These are phyloP conservation scores for Selaginella moellendorffii DNA, from an alignment of 75 land plant genomes.

Conservation along the genomic window DNA sequence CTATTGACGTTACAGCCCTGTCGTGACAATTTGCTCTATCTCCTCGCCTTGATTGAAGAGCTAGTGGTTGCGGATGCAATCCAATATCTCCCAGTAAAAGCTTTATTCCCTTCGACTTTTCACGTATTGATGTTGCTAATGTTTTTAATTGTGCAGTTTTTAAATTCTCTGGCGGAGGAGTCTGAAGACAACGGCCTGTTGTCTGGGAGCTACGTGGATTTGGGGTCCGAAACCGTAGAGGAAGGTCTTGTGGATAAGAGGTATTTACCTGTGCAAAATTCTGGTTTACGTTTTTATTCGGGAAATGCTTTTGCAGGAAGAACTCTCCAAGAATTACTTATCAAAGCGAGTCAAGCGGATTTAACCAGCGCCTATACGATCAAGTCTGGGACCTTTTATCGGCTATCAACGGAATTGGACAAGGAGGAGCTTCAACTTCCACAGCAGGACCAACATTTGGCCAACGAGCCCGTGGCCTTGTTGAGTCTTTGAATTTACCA, in stretches of 20 bases:
- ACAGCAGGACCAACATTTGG: slow-evolving; percentile 54
- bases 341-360: background rate
- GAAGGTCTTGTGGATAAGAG: background rate
- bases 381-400: slow-evolving; percentile 59
- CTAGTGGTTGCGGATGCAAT: slow-evolving; percentile 45
- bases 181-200: slow-evolving; percentile 11
- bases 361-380: slow-evolving; percentile 44
- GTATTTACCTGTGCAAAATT: too few species aligned
- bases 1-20: slow-evolving; percentile 71
- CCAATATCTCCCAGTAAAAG: slow-evolving; percentile 53
- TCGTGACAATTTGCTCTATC: slow-evolving; percentile 83
- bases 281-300: background rate
- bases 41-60: slow-evolving; percentile 71
- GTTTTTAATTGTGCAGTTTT: background rate
- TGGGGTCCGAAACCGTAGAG: background rate
- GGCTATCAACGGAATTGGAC: slow-evolving; percentile 64
- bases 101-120: too few species aligned
- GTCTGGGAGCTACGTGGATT: slow-evolving; percentile 16
- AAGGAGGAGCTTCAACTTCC: slow-evolving; percentile 17
- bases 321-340: too few species aligned
- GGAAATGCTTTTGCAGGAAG: background rate
- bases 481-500: slow-evolving; percentile 92
- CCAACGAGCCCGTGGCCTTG: slow-evolving; percentile 96
- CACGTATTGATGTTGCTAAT: too few species aligned
- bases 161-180: background rate